Evolutionary conservation across 768 basidiomycete genomes (phyloP).

Genomic region (Lactarius pseudohatsudake): DNA sequence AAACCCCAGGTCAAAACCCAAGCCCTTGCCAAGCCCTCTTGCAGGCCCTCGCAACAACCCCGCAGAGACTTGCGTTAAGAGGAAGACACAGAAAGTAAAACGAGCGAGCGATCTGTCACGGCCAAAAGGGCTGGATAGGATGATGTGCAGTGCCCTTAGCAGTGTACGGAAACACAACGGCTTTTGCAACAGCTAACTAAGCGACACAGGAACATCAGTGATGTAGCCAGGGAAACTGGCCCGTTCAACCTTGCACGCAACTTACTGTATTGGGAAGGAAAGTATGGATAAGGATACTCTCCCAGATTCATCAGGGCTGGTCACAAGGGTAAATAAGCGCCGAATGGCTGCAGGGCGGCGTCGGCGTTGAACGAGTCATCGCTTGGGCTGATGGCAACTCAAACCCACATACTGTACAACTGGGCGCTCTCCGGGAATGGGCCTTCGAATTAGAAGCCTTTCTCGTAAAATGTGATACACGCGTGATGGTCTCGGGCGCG

Average conservation of each 20-base stretch:
- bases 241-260: too few species aligned
- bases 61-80: neutral
- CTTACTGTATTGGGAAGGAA: too few species aligned
- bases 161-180: neutral
- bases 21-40: too few species aligned
- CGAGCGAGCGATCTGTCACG: neutral
- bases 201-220: too few species aligned
- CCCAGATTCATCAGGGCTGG: too few species aligned
- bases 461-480: neutral
- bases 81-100: slow-evolving; percentile 35
- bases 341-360: neutral
- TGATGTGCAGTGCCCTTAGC: too few species aligned
- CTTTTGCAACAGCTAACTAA: too few species aligned
- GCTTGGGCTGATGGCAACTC: neutral
- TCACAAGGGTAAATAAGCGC: neutral
- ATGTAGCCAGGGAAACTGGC: too few species aligned
- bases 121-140: neutral
- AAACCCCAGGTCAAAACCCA: neutral
- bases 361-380: neutral
- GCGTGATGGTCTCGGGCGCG: neutral
- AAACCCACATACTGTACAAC: neutral
- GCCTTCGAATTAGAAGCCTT: neutral
- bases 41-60: too few species aligned
- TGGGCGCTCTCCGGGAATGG: neutral
- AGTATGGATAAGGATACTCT: too few species aligned